These are phyloP conservation scores for Phialophora chinensis DNA, from an alignment of 2,329 filamentous ascomycete species.

Conservation along the genomic window DNA sequence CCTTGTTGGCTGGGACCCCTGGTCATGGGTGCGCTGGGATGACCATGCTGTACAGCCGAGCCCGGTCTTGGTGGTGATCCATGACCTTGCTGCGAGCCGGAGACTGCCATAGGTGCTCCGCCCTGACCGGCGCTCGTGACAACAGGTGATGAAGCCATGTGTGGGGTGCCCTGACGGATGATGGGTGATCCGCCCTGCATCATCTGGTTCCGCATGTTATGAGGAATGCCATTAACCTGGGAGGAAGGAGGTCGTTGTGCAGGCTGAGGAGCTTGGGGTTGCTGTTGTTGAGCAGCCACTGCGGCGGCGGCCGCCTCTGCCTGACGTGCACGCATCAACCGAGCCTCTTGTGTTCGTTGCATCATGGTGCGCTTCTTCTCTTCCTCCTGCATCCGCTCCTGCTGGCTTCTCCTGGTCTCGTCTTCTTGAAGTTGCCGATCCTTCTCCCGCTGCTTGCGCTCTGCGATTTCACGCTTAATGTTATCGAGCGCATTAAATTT, in stretches of 20 bases:
- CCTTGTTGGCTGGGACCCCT: constrained; percentile 54
- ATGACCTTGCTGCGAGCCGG: constrained; percentile 52
- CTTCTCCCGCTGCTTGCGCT: constrained; percentile 63
- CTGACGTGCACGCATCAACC: constrained; percentile 42
- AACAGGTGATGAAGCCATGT: constrained; percentile 53
- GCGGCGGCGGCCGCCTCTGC: constrained; percentile 49
- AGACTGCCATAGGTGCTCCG: constrained; percentile 51
- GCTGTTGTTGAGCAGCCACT: constrained; percentile 45
- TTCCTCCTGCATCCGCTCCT: constrained; percentile 56
- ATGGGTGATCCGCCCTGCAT: constrained; percentile 54
- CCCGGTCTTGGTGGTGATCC: constrained; percentile 54
- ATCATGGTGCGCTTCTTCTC: constrained; percentile 54
- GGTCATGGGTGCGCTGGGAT: constrained; percentile 54
- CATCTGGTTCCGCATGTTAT: constrained; percentile 47
- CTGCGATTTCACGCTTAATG: constrained; percentile 77
- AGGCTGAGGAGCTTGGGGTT: constrained; percentile 51
- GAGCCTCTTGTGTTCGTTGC: constrained; percentile 43
- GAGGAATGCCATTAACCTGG: constrained; percentile 58
- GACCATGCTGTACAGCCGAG: constrained; percentile 54
- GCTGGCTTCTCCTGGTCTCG: constrained; percentile 53
- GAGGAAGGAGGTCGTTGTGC: constrained; percentile 53
- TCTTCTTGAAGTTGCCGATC: constrained; percentile 58
- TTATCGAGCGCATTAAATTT: constrained; percentile 89
- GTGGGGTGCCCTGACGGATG: constrained; percentile 55
- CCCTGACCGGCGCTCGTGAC: constrained; percentile 49